Evolutionary conservation across 108 stramenopile genomes (phyloP), one percentile per base, ranked within the genome.

Genomic region (Pseudonitzschia delicatissima): DNA sequence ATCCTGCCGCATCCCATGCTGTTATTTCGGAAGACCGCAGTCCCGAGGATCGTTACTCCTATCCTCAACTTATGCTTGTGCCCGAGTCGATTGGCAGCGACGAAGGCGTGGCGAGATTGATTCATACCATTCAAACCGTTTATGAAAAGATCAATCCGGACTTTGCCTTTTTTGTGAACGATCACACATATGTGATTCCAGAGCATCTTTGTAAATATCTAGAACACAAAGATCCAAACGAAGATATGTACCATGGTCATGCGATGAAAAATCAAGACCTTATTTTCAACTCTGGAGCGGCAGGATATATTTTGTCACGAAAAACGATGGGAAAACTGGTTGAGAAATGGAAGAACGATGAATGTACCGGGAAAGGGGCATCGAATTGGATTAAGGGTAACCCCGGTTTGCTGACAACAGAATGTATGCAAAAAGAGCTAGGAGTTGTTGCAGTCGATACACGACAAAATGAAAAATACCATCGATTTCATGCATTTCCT

Each of bases 121-220:
- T 79, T 39, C 69, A 91, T 72, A 89, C 88, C 31, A 88, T 95
- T 52, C 68, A 77, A 57, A 65, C 66, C 37, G 77, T 90, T 17
- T 64, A 70, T 52, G 72, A 79, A 44, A 68, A 78, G 37, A 63
- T 87, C 52, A 76, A 91, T 75, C 90, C 93, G 9, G 91, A 91
- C 66, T 95, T 91, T 77, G 89, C 80, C 18, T 95, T 92, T 71
- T 90, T 95, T 66, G 89, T 89, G 50, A 95, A 95, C 76, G 94
- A 95, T 77, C 94, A 95, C 63, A 92, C 94, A 13, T 92, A 82
- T 77, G 89, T 95, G 9, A 78, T 95, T 31, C 89, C 91, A 12
- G 82, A 78, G 65, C 84, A 95, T 69, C 72, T 92, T 18, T 88
- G 87, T 62, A 74, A 75, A 35, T 95, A 84, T 62, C 53, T 95